These are phyloP conservation scores for Fusarium transvaalense DNA, from an alignment of 2,329 filamentous ascomycete genomes.

Conservation along the genomic window DNA sequence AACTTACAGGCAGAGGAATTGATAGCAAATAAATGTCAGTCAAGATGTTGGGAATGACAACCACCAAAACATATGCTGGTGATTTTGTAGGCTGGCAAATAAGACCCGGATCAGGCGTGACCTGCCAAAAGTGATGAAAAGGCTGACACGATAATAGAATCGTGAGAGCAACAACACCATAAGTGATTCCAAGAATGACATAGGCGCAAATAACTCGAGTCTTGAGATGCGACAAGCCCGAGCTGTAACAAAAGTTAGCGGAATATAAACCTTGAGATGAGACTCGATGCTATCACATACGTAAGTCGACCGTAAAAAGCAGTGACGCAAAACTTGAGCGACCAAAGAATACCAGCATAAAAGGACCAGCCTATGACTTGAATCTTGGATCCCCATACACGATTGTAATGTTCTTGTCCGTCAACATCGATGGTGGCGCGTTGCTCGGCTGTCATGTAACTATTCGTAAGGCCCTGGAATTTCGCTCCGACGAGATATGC, in stretches of 20 bases:
- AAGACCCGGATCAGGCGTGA: conserved; percentile 53
- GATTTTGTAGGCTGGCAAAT: conserved; percentile 41
- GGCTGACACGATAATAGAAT: conserved; percentile 48
- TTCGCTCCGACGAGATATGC: conserved; percentile 42
- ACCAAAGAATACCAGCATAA: conserved; percentile 51
- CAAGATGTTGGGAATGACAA: conserved; percentile 41
- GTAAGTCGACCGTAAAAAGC: conserved; percentile 49
- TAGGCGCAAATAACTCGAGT: conserved; percentile 35
- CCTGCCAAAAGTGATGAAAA: conserved; percentile 64
- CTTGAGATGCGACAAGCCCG: conserved; percentile 34
- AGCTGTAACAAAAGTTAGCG: conserved; percentile 10
- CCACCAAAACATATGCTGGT: conserved; percentile 37
- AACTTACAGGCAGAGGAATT: conserved; percentile 36
- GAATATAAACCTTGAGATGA: rapidly evolving
- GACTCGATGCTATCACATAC: conserved; percentile 34
- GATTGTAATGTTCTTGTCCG: conserved; percentile 37
- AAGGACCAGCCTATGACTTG: conserved; percentile 51
- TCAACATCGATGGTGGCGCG: conserved; percentile 32
- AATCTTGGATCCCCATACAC: conserved; percentile 49
- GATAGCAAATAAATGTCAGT: conserved; percentile 39
- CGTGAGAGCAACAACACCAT: conserved; percentile 29
- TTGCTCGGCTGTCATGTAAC: conserved; percentile 38
- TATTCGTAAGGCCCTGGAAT: conserved; percentile 41
- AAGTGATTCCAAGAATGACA: conserved; percentile 32
- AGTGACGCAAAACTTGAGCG: conserved; percentile 49